Evolutionary conservation across 2,329 filamentous ascomycete species (phyloP), one percentile per base, ranked within the genome.

Genomic region (Sporothrix humicola): DNA sequence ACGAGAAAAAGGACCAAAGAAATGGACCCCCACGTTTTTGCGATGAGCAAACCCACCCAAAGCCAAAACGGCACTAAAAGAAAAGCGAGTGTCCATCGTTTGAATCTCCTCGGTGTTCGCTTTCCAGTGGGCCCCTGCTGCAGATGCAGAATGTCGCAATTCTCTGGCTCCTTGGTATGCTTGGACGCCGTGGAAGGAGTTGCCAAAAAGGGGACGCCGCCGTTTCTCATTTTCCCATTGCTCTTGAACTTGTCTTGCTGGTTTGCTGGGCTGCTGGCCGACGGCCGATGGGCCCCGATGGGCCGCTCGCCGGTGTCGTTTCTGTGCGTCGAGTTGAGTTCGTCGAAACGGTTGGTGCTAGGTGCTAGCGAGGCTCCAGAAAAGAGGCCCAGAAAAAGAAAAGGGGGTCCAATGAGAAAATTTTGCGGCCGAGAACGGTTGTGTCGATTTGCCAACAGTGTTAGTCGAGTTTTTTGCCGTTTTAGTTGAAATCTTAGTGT

Each of bases 241-340:
- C 20, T 23, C 12, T 20, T 23, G 52, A 54, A n/a, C 13, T 17
- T 26, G 20, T 26, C 20, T 23, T 56, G 52, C 23, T 23, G 52
- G 23, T 10, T 46, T 42, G 37, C 31, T 61, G 37, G 6, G 13
- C 3, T 63, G 56, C 23, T 58, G 31, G 59, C 37, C 59, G 31
- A 44, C 17, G 59, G 59, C 59, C 59, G 59, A 63, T n/a, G 59
- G 10, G n/a, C 58, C 58, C 58, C 58, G 58, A 63, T 63, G 58
- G 31, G 17, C 58, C 58, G 58, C 58, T n/a, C 17, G 42, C 42
- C 4, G 42, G 37, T 66, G 61, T 26, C 17, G 13, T 46, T 46
- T 13, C 2, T 4, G 1, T 52, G 15, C 15, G 50, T 52, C n/a
- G 5, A 7, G 52, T 54, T 54, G 52, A 48, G 46, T 17, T 8